Percentiles rank a stretch among this genome's conserved stretches.
These are phyloP conservation scores for Rubia yunnanensis DNA, from an alignment of 257 asterid species.

Conservation along the genomic window DNA sequence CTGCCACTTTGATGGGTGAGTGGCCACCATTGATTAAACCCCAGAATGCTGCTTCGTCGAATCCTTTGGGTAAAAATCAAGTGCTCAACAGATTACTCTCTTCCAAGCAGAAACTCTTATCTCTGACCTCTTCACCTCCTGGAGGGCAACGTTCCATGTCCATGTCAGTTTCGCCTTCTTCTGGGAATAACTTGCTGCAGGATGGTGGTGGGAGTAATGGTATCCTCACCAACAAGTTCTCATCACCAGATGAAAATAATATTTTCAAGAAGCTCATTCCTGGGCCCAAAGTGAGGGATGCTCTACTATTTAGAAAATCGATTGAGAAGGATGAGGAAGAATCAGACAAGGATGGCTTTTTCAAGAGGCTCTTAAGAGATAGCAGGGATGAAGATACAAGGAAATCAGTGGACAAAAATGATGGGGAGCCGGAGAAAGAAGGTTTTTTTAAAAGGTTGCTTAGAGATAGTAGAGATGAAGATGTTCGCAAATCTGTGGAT, in stretches of 20 bases:
- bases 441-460: conserved; percentile 56
- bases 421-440: conserved; percentile 51
- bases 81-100: conserved; percentile 68
- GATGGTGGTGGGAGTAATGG: conserved; percentile 34
- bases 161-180: conserved; percentile 43
- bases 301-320: conserved; percentile 69
- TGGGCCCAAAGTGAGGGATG: conserved; percentile 68
- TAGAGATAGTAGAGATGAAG: conserved; percentile 76
- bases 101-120: conserved; percentile 68
- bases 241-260: conserved; percentile 64
- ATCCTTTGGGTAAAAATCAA: conserved; percentile 65
- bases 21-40: conserved; percentile 76
- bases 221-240: conserved; percentile 18
- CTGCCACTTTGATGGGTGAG: conserved; percentile 90
- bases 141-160: conserved; percentile 33
- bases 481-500: conserved; percentile 44
- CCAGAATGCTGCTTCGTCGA: conserved; percentile 27
- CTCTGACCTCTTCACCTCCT: conserved; percentile 71
- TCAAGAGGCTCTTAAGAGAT: conserved; percentile 71
- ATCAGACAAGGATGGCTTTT: conserved; percentile 64
- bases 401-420: conserved; percentile 51
- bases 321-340: conserved; percentile 67
- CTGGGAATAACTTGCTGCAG: conserved; percentile 38
- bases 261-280: conserved; percentile 73
- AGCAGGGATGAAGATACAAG: conserved; percentile 66